phyloP scores from a whole-genome alignment of 2,329 filamentous ascomycete genomes.

The Arthroderma sp. region DNA sequence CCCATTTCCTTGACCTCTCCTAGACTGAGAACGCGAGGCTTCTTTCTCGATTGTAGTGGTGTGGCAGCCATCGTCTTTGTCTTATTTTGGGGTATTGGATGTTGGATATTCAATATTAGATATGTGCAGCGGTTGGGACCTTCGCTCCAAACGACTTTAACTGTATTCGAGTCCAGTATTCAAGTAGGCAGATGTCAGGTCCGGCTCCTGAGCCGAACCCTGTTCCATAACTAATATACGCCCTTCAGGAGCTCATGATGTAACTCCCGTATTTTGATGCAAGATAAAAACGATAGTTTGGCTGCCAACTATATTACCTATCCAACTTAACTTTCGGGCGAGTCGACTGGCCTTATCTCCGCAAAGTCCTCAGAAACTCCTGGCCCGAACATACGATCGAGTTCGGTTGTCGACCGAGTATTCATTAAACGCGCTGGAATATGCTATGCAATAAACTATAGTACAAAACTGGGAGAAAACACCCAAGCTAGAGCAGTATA shows the following conservation, averaged over 20 bases:
- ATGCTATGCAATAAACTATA: neutral
- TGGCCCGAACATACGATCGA: neutral
- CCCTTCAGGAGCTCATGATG: neutral
- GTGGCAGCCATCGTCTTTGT: neutral
- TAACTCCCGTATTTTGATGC: neutral
- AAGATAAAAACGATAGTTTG: neutral
- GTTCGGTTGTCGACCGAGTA: neutral
- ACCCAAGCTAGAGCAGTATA: neutral
- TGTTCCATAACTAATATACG: neutral
- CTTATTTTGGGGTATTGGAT: neutral
- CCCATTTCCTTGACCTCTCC: slow-evolving; percentile 32
- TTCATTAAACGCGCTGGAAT: neutral
- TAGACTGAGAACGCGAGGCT: slow-evolving; percentile 34
- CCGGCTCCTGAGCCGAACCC: neutral
- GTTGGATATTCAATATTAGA: neutral
- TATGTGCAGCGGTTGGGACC: too few relatives aligned
- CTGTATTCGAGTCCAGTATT: too few relatives aligned
- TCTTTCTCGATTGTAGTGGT: slow-evolving; percentile 12
- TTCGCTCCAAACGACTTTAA: too few relatives aligned
- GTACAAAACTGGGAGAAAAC: neutral
- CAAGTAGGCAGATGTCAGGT: too few relatives aligned
- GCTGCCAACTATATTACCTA: neutral
- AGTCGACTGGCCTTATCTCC: neutral
- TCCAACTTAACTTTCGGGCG: neutral
- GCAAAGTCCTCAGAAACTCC: neutral